A percentile compares a stretch with the other conserved stretches of the same genome.
phyloP scores from a whole-genome alignment of 2,329 filamentous ascomycete species.

The Sporothrix globosa region DNA sequence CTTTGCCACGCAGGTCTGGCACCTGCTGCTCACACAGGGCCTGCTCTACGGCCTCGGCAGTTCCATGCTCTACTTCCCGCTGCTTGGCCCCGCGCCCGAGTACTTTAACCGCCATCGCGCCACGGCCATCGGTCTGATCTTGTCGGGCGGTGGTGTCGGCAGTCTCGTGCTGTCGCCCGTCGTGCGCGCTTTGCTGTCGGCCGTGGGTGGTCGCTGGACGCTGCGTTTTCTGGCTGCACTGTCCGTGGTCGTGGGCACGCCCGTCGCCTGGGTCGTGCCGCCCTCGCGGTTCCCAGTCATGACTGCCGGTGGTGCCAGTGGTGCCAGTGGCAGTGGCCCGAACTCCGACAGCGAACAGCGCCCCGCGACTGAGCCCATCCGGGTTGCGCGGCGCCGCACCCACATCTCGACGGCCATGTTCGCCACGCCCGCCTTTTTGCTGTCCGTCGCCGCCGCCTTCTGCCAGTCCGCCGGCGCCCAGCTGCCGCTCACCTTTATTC shows the following conservation, averaged over 20 bases:
- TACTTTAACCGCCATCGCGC: conserved; percentile 54
- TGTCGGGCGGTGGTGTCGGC: conserved; percentile 49
- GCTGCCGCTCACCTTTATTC: conserved; percentile 53
- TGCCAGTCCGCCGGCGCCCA: conserved; percentile 51
- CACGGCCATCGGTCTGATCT: conserved; percentile 51
- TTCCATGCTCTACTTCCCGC: conserved; percentile 50
- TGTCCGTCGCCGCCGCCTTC: conserved; percentile 83
- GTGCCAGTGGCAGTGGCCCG: not conserved
- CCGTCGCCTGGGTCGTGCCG: conserved; percentile 48
- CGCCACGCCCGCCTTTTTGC: conserved; percentile 87
- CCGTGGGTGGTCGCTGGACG: conserved; percentile 51
- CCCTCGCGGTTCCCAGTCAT: conserved; percentile 44
- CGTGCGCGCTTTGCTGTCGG: conserved; percentile 47
- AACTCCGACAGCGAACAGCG: conserved; percentile 4
- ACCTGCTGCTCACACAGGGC: conserved; percentile 51
- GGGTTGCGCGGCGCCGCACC: conserved; percentile 40
- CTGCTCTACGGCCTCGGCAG: conserved; percentile 50
- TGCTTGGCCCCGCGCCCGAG: conserved; percentile 52
- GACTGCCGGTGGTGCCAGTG: not conserved
- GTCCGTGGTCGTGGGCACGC: conserved; percentile 46
- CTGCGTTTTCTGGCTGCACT: conserved; percentile 47
- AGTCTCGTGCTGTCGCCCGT: conserved; percentile 49
- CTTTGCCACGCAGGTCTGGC: conserved; percentile 45
- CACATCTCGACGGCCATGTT: conserved; percentile 65
- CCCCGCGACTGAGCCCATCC: conserved; percentile 34